Base-by-base conservation (phyloP, 2,329 filamentous ascomycete genomes). In the Chrysoporthe cubensis region DNA sequence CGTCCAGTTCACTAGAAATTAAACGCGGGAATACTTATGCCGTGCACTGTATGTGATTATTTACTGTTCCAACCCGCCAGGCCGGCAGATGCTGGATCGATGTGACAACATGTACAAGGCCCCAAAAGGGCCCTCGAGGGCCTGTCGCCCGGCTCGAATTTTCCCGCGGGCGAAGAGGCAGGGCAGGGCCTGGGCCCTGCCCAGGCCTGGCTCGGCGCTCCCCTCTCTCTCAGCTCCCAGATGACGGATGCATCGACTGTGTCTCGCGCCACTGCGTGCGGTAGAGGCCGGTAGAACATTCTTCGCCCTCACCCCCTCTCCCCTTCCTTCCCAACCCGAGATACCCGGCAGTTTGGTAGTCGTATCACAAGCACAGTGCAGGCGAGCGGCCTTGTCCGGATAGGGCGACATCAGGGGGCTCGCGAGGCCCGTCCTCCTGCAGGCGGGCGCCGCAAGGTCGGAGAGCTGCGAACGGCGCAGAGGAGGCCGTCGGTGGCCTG, bases 231-330 rank as follows among this genome's bases (percentile, higher is more conserved):
- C 4, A 40, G 37, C 37, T 40, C 9, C 37, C 4, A 40, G 37
- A 40, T 9, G 9, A 40, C 37, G 37, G 37, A 40, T 40, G 37
- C 37, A 40, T 16, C 14, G 5, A 4, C 14, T 14, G 50, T 54
- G 43, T 61, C 43, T 61, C 59, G 43, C 26, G 21, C 26, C 59
- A 21, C 59, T 61, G 59, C 59, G 43, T 61, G 43, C 40, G 21
- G 59, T 21, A 3, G 59, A 40, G 50, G 54, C 54, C 34, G 54
- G 18, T 40, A 40, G 54, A 40, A 57, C 11, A 54, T 54, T 54
- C 50, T 54, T 54, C 26, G 26, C 54, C 32, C 14, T 18, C 16
- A 2, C 14, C 8, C 14, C 14, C 42, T 14, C 8, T 48, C 8
- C 40, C 21, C 11, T 46, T 21, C n/a, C 34, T 18, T 44, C 40